Percentiles rank a stretch among this genome's conserved stretches.
These are phyloP conservation scores for Melanomma pulvis-pyrius DNA, from an alignment of 495 filamentous ascomycete genomes.

Conservation along the genomic window DNA sequence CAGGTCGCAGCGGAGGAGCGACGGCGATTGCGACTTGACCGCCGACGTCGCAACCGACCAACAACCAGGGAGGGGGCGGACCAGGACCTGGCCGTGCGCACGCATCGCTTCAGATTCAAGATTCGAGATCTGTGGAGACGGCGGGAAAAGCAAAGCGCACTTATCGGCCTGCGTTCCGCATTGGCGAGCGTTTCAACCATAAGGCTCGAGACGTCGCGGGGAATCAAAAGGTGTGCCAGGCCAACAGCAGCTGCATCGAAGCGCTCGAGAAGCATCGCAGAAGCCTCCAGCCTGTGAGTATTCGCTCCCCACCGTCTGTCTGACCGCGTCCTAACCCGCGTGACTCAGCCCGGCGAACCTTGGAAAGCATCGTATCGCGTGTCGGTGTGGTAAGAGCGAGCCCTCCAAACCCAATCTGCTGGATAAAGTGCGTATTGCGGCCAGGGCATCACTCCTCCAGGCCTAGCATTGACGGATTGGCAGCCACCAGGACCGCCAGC, in stretches of 20 bases:
- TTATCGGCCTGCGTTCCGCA: slow-evolving; percentile 9
- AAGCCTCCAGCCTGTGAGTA: too few species aligned
- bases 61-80: slow-evolving; percentile 22
- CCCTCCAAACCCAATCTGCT: slow-evolving; percentile 34
- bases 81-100: slow-evolving; percentile 30
- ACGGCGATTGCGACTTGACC: slow-evolving; percentile 2
- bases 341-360: slow-evolving; percentile 13
- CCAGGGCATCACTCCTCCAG: slow-evolving; percentile 23
- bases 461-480: slow-evolving; percentile 33
- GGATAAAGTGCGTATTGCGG: slow-evolving; percentile 40
- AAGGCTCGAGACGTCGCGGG: slow-evolving; percentile 16
- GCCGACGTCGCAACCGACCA: slow-evolving; percentile 29
- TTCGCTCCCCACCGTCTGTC: neutral
- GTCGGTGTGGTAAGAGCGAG: slow-evolving; percentile 24
- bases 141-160: slow-evolving; percentile 37
- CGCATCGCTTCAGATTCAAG: slow-evolving; percentile 4
- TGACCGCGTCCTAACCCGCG: neutral
- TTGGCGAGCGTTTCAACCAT: slow-evolving; percentile 14
- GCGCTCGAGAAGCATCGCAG: neutral
- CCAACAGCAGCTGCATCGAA: neutral
- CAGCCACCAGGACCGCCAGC: slow-evolving; percentile 29
- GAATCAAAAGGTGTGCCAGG: neutral
- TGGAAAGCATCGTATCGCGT: neutral
- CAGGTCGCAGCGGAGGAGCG: slow-evolving; percentile 23
- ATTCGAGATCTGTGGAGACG: slow-evolving; percentile 38